phyloP scores from a whole-genome alignment of 1,284 basidiomycete species.

The Apiotrichum akiyoshidainum region DNA sequence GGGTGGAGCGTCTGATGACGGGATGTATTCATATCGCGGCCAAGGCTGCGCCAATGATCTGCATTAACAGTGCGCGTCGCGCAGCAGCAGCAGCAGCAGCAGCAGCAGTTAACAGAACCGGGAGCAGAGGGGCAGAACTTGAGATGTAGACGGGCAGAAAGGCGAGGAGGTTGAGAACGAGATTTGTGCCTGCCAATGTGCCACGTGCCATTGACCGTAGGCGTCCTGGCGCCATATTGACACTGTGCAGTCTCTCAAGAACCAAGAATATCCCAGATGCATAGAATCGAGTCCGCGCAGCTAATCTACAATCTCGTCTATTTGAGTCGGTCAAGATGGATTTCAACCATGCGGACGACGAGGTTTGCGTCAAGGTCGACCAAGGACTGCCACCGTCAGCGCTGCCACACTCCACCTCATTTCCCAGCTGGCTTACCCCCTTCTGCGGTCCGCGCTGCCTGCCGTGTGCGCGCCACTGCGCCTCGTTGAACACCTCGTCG shows the following conservation, averaged over 20 bases:
- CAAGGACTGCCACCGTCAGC: background rate
- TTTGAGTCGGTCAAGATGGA: slow-evolving; percentile 5
- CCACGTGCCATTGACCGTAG: no score
- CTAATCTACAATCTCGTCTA: background rate
- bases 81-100: background rate
- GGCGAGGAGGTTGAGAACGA: no score
- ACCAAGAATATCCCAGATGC: no score
- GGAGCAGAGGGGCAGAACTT: background rate
- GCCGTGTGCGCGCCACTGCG: slow-evolving; percentile 5
- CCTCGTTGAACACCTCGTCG: slow-evolving; percentile 8
- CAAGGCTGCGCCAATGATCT: slow-evolving; percentile 5
- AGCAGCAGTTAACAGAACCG: background rate
- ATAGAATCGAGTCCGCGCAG: no score
- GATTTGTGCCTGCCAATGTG: no score
- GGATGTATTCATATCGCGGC: slow-evolving; percentile 22
- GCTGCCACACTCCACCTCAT: no score
- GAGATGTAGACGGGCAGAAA: no score
- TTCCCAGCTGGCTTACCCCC: background rate
- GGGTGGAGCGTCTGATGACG: slow-evolving; percentile 13
- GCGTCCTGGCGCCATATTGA: no score
- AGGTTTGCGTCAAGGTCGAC: slow-evolving; percentile 15
- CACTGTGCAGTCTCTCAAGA: no score
- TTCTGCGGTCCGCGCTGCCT: slow-evolving; percentile 5
- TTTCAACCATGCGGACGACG: slow-evolving; percentile 18
- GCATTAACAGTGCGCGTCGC: background rate